Evolutionary conservation across 192 early-diverging fungal species (phyloP), one percentile per base, ranked within the genome.

Genomic region (Umbelopsis vinacea): DNA sequence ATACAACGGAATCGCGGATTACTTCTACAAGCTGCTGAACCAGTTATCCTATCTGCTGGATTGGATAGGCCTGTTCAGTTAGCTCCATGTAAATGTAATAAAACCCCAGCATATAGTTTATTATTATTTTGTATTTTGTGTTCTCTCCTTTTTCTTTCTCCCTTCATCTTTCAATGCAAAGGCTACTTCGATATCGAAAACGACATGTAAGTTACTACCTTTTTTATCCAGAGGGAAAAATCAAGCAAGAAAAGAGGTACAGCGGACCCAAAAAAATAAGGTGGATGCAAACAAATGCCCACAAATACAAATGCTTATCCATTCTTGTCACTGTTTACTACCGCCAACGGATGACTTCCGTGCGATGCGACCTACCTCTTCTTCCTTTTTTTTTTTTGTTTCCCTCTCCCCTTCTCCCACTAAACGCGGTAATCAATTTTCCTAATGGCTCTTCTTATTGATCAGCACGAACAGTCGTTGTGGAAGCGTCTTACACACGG

Each of bases 201-300:
- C 5, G 33, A 37, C 57, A 19, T 15, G 57, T 63, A 63, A 63
- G 57, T 63, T 37, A 29, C 8, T 33, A 63, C 12, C 14, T 37
- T 35, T 37, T 35, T 63, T 35, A n/a, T 33, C 15, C 40, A 12
- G 11, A 43, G 8, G 48, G 48, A 15, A 21, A 10, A 50, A 50
- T 15, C 5, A 50, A 50, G 48, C 15, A 50, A 63, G 19, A 63
- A 43, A 12, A 43, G 26, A 33, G 57, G 33, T 29, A 26, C 29
- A 19, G 35, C 11, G 15, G 29, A 7, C 26, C 57, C 23, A 63
- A 33, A 63, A 63, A 63, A n/a, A 26, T 57, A 19, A 19, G 33
- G 57, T 63, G 57, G 57, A 63, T 29, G 57, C 57, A 63, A 63
- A 63, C 57, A 63, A 37, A 63, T 63, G 19, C 57, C 26, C 57